Percentiles rank a stretch among this genome's conserved stretches.
Evolutionary conservation across 1,139 yeast species (phyloP).

Genomic region (Kurtzmaniella quercitrusa): DNA sequence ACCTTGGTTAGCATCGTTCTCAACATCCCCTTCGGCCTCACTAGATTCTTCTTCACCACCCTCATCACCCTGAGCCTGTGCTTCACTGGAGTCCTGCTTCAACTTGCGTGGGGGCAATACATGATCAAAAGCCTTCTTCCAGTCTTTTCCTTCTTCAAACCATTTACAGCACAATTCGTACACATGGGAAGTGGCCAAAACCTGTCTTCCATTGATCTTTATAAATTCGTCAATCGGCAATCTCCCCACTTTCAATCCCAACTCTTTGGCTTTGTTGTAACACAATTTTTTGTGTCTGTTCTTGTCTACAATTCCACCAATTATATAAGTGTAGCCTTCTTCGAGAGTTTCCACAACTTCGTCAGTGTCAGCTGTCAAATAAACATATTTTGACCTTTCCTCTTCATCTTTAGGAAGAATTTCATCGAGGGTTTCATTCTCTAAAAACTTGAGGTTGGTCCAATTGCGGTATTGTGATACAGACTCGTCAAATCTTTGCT

Average conservation of each 20-base stretch:
- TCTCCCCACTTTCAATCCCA: constrained; percentile 70
- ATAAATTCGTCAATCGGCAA: constrained; percentile 87
- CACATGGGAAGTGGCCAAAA: constrained; percentile 91
- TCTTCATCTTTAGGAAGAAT: constrained; percentile 27
- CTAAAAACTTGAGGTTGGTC: constrained; percentile 55
- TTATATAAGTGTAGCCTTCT: constrained; percentile 69
- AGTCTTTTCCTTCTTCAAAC: constrained; percentile 64
- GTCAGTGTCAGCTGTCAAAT: constrained; percentile 85
- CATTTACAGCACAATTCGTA: constrained; percentile 80
- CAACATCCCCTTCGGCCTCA: neutral
- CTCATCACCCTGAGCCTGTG: constrained; percentile 6
- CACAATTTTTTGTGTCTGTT: constrained; percentile 86
- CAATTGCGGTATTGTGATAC: constrained; percentile 60
- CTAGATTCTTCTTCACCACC: constrained; percentile 5
- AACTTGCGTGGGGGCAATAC: constrained; percentile 82
- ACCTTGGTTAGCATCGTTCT: neutral
- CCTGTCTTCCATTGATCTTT: constrained; percentile 78
- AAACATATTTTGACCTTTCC: constrained; percentile 46
- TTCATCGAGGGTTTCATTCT: constrained; percentile 40
- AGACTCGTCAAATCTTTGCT: constrained; percentile 62
- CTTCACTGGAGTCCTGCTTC: constrained; percentile 12
- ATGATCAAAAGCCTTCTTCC: constrained; percentile 82
- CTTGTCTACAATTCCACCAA: constrained; percentile 96
- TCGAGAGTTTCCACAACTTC: constrained; percentile 58
- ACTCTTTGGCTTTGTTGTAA: constrained; percentile 68